Base-by-base conservation (phyloP, 139 green algal genomes). In the Nannochloris sp. region DNA sequence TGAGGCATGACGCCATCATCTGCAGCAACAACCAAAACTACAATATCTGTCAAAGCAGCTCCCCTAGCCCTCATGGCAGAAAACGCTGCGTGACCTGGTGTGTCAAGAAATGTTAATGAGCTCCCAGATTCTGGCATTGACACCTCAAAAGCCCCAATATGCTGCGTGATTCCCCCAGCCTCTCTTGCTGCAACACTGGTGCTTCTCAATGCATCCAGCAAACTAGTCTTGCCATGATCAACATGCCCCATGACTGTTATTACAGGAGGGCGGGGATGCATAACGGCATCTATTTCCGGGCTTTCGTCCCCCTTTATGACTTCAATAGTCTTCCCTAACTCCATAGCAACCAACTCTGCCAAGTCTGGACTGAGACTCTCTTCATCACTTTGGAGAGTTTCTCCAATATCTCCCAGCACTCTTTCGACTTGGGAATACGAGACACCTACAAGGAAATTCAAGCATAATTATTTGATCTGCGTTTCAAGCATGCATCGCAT, bases 211-310 rank as follows among this genome's bases (percentile, higher is more conserved):
- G 86, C 79, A 67, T 97, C 91, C 68, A 97, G 71, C 67, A 97
- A 70, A 4, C 74, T 85, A 16, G 90, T 97, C 83, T 97, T 97
- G 51, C 89, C 90, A 67, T 97, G 90, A 69, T 97, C 90, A n/a
- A 96, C 89, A 66, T 97, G 90, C 0, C 90, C 89, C 83, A 96
- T 91, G 29, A 96, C 81, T 7, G 89, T 93, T n/a, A 96, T 74
- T 4, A 96, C 85, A 4, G 89, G 68, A 25, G 88, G 82, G 1
- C 89, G 71, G 1, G 85, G 81, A 6, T 36, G 44, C 25, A 31
- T 23, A 7, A 31, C 18, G 44, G 55, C 24, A 4, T 44, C 27
- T 44, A 31, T 21, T 44, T 24, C 55, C 9, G 4, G n/a, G n/a
- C 14, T n/a, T 61, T 24, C 6, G 7, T 14, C 11, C 27, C 8